phyloP scores from a whole-genome alignment of 192 early-diverging fungal species.

The Nowakowskiella sp. region DNA sequence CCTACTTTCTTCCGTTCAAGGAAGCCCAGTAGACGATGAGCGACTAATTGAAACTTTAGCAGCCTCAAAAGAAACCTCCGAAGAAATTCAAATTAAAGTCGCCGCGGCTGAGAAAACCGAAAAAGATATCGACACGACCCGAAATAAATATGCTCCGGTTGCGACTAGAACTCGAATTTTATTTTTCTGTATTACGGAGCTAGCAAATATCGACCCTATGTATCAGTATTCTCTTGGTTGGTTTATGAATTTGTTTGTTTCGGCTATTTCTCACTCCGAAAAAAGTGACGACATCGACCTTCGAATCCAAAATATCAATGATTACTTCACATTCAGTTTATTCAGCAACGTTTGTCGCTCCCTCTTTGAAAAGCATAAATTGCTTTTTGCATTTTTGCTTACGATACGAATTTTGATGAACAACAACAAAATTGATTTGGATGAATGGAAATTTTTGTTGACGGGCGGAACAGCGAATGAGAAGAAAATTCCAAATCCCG shows the following conservation, averaged over 20 bases:
- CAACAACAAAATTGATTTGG: constrained; percentile 45
- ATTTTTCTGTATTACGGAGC: constrained; percentile 58
- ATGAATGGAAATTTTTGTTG: constrained; percentile 53
- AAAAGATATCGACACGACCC: constrained; percentile 53
- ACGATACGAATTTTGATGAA: constrained; percentile 53
- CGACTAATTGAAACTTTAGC: constrained; percentile 51
- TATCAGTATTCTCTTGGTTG: constrained; percentile 53
- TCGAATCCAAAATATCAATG: constrained; percentile 48
- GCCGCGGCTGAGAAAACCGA: constrained; percentile 48
- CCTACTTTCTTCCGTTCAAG: constrained; percentile 51
- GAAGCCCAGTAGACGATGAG: constrained; percentile 55
- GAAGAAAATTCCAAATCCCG: constrained; percentile 34
- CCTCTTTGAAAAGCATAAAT: constrained; percentile 59
- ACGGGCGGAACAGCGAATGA: constrained; percentile 38
- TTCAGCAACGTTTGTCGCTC: constrained; percentile 56
- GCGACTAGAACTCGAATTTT: constrained; percentile 47
- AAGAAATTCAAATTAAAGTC: constrained; percentile 54
- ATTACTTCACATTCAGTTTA: constrained; percentile 53
- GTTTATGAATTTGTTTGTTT: constrained; percentile 58
- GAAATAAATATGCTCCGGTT: constrained; percentile 54
- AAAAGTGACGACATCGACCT: constrained; percentile 50
- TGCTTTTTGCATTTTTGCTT: constrained; percentile 52
- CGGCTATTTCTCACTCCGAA: constrained; percentile 48
- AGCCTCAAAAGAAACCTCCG: constrained; percentile 55
- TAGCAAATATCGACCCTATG: constrained; percentile 52